Evolutionary conservation across 164 flowering plant species (phyloP).

Genomic region (Litsea cubeba): DNA sequence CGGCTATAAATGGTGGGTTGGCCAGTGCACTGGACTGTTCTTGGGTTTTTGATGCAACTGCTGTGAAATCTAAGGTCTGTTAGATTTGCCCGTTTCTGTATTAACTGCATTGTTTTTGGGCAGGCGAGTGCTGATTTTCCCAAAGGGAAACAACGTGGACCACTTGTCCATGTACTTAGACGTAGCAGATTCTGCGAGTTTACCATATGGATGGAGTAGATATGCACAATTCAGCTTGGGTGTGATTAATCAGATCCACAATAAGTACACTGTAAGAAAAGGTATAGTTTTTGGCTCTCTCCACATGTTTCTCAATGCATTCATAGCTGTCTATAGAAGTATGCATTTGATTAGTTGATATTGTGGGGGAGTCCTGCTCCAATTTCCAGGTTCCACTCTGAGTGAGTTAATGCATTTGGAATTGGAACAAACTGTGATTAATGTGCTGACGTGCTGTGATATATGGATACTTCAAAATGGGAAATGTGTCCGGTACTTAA

Average conservation of each 20-base stretch:
- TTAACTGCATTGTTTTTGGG: conserved; percentile 1
- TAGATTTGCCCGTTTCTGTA: neutral
- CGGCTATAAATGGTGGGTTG: conserved; percentile 56
- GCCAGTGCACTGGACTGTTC: neutral
- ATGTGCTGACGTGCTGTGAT: too few species aligned
- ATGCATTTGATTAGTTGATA: too few species aligned
- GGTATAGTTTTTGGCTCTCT: conserved; percentile 29
- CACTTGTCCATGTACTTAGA: conserved; percentile 79
- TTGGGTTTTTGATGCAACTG: neutral
- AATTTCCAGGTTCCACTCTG: too few species aligned
- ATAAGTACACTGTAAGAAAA: conserved; percentile 54
- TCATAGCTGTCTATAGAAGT: too few species aligned
- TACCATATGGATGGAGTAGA: conserved; percentile 88
- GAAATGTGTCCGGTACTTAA: too few species aligned
- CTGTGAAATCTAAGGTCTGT: neutral
- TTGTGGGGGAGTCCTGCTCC: too few species aligned
- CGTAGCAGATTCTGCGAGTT: conserved; percentile 58
- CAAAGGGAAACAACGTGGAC: conserved; percentile 82
- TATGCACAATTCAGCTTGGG: conserved; percentile 76
- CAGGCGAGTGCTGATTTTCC: conserved; percentile 77
- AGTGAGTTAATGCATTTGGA: too few species aligned
- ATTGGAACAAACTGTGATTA: too few species aligned
- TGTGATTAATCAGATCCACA: conserved; percentile 57
- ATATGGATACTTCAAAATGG: too few species aligned
- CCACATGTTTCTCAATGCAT: neutral